Evolutionary conservation across 306 rosid genomes (phyloP).

Genomic region (Prosopis cineraria): DNA sequence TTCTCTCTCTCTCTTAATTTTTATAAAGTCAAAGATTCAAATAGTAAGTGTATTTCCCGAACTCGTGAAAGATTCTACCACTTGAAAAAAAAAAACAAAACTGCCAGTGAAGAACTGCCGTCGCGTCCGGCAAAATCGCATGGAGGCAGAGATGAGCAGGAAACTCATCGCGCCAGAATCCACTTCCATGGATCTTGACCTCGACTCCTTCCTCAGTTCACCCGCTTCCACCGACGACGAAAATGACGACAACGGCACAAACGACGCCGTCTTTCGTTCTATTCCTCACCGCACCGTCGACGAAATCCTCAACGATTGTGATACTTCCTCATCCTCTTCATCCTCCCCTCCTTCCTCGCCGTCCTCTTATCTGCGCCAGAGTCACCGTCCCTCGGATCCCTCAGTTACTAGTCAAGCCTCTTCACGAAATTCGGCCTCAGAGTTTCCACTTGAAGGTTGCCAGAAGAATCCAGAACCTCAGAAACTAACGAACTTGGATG

Average conservation of each 20-base stretch:
- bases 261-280: conserved; percentile 24
- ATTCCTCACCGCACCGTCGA: conserved; percentile 75
- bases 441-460: conserved; percentile 26
- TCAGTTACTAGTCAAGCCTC: conserved; percentile 30
- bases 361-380: conserved; percentile 13
- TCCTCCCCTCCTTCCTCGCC: conserved; percentile 48
- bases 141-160: conserved; percentile 30
- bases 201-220: conserved; percentile 65
- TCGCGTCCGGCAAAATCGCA: background rate
- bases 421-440: conserved; percentile 25
- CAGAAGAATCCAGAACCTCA: conserved; percentile 19
- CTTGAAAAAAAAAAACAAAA: background rate
- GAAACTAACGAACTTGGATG: conserved; percentile 23
- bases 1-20: too few relatives aligned
- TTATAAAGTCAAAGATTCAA: too few relatives aligned
- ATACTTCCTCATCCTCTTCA: conserved; percentile 59
- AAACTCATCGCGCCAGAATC: conserved; percentile 27
- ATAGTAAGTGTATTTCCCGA: too few relatives aligned
- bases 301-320: conserved; percentile 86
- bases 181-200: conserved; percentile 72
- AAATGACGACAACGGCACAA: conserved; percentile 21
- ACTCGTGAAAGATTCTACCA: background rate
- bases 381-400: background rate
- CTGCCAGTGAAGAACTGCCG: background rate
- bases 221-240: conserved; percentile 51